A percentile compares a stretch with the other conserved stretches of the same genome.
These are phyloP conservation scores for Acanthamoeba comandoni DNA, from an alignment of 208 protist genomes.

Conservation along the genomic window DNA sequence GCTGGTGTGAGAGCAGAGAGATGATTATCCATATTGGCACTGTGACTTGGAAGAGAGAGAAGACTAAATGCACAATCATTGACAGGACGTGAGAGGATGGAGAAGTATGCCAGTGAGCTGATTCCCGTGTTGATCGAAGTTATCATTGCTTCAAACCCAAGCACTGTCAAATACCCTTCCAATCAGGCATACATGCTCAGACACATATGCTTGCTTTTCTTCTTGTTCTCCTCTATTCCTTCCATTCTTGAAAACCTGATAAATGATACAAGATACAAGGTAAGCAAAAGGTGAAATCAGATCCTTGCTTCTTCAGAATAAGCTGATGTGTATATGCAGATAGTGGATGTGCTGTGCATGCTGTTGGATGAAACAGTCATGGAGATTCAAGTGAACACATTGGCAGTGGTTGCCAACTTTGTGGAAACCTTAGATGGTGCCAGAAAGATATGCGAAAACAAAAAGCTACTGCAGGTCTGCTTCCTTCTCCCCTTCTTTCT, in stretches of 20 bases:
- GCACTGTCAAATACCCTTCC: slow-evolving; percentile 37
- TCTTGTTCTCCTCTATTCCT: slow-evolving; percentile 69
- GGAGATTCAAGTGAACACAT: slow-evolving; percentile 69
- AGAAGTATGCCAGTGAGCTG: slow-evolving; percentile 36
- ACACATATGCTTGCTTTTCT: slow-evolving; percentile 71
- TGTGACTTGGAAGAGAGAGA: too few relatives aligned
- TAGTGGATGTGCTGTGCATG: slow-evolving; percentile 18
- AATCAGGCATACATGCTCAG: slow-evolving; percentile 71
- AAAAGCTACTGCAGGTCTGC: slow-evolving; percentile 40
- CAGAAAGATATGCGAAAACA: slow-evolving; percentile 1
- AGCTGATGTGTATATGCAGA: neutral
- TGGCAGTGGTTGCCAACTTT: slow-evolving; percentile 74
- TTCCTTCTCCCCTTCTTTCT: neutral
- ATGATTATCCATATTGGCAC: too few relatives aligned
- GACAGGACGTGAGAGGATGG: slow-evolving; percentile 28
- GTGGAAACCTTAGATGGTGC: slow-evolving; percentile 64
- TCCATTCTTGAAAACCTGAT: slow-evolving; percentile 42
- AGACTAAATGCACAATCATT: too few relatives aligned
- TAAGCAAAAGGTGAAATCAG: neutral
- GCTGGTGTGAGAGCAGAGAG: too few relatives aligned
- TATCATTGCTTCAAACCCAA: slow-evolving; percentile 26
- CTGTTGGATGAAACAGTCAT: slow-evolving; percentile 55
- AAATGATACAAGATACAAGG: neutral
- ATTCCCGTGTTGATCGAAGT: slow-evolving; percentile 52
- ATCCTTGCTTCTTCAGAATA: neutral